Evolutionary conservation across 164 flowering plant genomes (phyloP), one percentile per base, ranked within the genome.

Genomic region (Brasenia schreberi): DNA sequence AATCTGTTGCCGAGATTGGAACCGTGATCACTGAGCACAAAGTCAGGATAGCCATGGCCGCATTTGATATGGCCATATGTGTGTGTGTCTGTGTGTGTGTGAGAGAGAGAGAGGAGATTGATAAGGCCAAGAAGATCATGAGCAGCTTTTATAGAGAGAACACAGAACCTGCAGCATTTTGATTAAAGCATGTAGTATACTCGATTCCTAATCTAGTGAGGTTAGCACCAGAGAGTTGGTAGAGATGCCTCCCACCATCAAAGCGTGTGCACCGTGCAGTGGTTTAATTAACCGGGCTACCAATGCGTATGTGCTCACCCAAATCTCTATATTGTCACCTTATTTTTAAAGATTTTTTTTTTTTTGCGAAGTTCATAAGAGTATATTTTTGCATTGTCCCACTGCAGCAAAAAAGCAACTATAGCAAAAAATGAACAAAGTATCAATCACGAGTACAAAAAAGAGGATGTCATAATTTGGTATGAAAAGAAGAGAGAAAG

Each of bases 1-100:
- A 73, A 27, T 6, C 74, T 1, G 74, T 72, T 59, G 75, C 80
- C 5, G 67, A 70, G 72, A 66, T 60, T 0, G 68, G 71, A 60
- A 74, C 64, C 1, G 58, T 33, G 39, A 33, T 33, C 4, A 33
- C 73, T 63, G 42, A 70, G 59, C 65, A 68, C 23, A 74, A 53
- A 1, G 65, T 19, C 16, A 68, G 64, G 18, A 72, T 18, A 10
- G 65, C 66, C 62, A 69, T 66, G 63, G 64, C 7, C n/a, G 66
- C 63, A 58, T 59, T 59, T 42, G 53, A 67, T n/a, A 6, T 18
- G 18, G 61, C 61, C 39, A 33, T 33, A n/a, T 33, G 4, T 33
- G 39, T 33, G 39, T 3, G 39, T 64, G 27, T 23, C 1, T 23
- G 27, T 23, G 27, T 23, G 27, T 23, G 1, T 49, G 56, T 9